Evolutionary conservation across 805 yeast species (phyloP).

Genomic region (Kuraishia ogatae): DNA sequence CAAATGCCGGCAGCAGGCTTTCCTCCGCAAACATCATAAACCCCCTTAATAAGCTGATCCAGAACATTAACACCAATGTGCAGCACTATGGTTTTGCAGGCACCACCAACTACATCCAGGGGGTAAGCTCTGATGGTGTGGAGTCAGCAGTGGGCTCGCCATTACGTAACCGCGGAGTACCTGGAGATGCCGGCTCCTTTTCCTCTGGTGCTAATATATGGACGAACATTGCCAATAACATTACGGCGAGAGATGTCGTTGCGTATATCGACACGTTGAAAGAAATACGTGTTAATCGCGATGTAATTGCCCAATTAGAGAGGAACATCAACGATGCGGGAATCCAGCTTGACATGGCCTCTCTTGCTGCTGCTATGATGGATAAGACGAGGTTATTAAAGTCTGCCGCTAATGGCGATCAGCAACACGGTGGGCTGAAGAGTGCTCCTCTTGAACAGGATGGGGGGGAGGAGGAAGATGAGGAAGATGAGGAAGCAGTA

Average conservation of each 20-base stretch:
- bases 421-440: not conserved
- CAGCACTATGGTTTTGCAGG: slow-evolving; percentile 3
- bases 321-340: slow-evolving; percentile 27
- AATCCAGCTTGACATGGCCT: not conserved
- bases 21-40: slow-evolving; percentile 1
- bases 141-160: not conserved
- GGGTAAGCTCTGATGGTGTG: not conserved
- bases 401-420: not conserved
- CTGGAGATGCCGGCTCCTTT: not conserved
- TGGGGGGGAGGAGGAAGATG: slow-evolving; percentile 11
- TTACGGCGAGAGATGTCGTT: slow-evolving; percentile 22
- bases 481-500: slow-evolving; percentile 11
- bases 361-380: not conserved
- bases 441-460: not conserved
- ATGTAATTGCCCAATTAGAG: slow-evolving; percentile 24
- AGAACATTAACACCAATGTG: slow-evolving; percentile 17
- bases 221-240: slow-evolving; percentile 9
- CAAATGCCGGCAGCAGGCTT: not conserved
- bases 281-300: slow-evolving; percentile 18
- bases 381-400: not conserved
- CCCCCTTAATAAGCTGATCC: slow-evolving; percentile 21
- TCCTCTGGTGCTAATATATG: slow-evolving; percentile 5
- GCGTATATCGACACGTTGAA: slow-evolving; percentile 29
- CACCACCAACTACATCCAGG: not conserved
- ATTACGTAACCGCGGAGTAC: not conserved